phyloP scores from a whole-genome alignment of 768 basidiomycete genomes.

The Melanogaster broomeanus region DNA sequence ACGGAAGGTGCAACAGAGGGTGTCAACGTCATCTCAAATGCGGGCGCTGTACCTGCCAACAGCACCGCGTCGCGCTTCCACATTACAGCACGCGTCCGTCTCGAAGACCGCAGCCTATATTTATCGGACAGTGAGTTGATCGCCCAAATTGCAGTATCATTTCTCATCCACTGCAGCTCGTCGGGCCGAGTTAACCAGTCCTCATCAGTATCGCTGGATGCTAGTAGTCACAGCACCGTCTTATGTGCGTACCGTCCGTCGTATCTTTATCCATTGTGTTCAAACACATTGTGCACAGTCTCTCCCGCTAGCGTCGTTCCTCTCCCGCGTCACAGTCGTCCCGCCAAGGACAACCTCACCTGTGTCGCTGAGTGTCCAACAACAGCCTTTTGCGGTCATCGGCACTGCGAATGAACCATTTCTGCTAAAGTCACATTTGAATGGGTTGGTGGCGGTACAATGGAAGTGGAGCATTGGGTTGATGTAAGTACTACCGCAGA shows the following conservation, averaged over 20 bases:
- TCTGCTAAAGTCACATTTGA: constrained; percentile 40
- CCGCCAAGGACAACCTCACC: constrained; percentile 35
- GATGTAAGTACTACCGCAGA: constrained; percentile 37
- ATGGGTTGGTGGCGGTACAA: constrained; percentile 45
- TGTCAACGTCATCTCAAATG: not conserved
- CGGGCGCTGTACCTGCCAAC: constrained; percentile 11
- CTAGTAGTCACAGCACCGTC: constrained; percentile 45
- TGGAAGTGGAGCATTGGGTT: constrained; percentile 54
- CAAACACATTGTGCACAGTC: constrained; percentile 17
- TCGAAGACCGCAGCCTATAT: constrained; percentile 47
- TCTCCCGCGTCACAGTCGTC: constrained; percentile 41
- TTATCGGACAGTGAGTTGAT: constrained; percentile 38
- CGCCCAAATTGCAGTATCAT: not conserved
- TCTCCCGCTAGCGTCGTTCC: constrained; percentile 29
- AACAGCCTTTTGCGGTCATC: constrained; percentile 42
- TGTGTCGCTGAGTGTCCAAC: constrained; percentile 32
- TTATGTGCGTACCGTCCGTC: constrained; percentile 38
- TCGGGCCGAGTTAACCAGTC: constrained; percentile 22
- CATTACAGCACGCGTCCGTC: constrained; percentile 42
- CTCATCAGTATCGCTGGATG: constrained; percentile 50
- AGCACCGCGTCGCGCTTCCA: constrained; percentile 43
- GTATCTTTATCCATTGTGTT: not conserved
- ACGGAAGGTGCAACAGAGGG: not conserved
- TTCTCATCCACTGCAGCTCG: constrained; percentile 32
- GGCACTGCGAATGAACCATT: constrained; percentile 47